These are phyloP conservation scores for Pseudozyma tsukubaensis DNA, from an alignment of 1,284 basidiomycete species.

Conservation along the genomic window DNA sequence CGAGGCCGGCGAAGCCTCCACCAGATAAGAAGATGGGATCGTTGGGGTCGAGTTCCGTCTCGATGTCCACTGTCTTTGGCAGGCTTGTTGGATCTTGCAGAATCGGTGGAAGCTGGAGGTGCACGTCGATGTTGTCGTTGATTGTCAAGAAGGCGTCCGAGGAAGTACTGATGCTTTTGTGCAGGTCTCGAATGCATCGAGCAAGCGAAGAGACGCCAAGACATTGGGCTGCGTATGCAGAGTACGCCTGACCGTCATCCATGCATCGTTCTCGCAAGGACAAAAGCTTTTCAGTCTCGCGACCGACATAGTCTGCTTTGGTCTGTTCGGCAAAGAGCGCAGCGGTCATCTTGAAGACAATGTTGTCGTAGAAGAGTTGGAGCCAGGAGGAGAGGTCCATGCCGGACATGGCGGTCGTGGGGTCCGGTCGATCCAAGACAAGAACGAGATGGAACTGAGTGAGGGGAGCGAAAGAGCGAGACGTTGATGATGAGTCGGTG, in stretches of 20 bases:
- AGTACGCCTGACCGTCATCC: constrained; percentile 54
- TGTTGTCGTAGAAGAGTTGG: constrained; percentile 64
- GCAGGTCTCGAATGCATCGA: constrained; percentile 49
- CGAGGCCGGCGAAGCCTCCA: constrained; percentile 43
- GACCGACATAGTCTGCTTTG: constrained; percentile 50
- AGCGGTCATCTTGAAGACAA: constrained; percentile 67
- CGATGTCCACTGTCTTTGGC: constrained; percentile 53
- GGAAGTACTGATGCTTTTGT: constrained; percentile 55
- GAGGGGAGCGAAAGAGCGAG: constrained; percentile 27
- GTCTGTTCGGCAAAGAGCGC: constrained; percentile 64
- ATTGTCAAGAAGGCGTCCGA: constrained; percentile 59
- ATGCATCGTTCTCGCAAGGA: constrained; percentile 57
- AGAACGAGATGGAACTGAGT: constrained; percentile 65
- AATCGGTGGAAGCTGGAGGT: constrained; percentile 65
- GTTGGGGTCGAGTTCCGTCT: constrained; percentile 60
- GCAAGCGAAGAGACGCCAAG: constrained; percentile 61
- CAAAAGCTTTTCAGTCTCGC: constrained; percentile 53
- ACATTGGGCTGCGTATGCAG: constrained; percentile 48
- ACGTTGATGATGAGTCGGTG: constrained; percentile 7
- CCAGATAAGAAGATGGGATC: constrained; percentile 58
- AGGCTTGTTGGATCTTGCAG: constrained; percentile 52
- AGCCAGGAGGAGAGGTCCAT: constrained; percentile 59
- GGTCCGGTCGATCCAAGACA: constrained; percentile 64
- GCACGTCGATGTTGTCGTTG: constrained; percentile 61
- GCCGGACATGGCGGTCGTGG: constrained; percentile 43